Base-by-base conservation (phyloP, 2,329 filamentous ascomycete genomes). In the Aureobasidium lini region DNA sequence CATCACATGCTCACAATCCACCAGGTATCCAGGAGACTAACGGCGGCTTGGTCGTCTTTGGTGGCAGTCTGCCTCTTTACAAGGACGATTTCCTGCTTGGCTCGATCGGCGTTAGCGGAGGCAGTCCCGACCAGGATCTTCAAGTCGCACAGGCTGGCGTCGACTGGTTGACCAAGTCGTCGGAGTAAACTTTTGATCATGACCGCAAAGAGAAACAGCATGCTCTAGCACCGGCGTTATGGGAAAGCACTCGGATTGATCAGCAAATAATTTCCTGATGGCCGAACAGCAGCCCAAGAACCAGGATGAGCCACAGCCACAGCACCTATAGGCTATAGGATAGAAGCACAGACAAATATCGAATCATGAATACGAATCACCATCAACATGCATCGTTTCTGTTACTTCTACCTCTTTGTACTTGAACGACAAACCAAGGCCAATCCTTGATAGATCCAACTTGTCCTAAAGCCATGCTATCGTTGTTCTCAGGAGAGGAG, bases 31-130 rank as follows among this genome's bases (percentile, higher is more conserved):
- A 67, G 60, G 57, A 68, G 49, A 67, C 66, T 1, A 69, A 69
- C 54, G 66, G 62, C n/a, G 67, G 66, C 3, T 57, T 70, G 44
- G 65, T 69, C 6, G 64, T 67, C 6, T 69, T 69, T 54, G 66
- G 65, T 7, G 68, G 67, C 11, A 66, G 67, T 3, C 63, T 66
- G 44, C 66, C 67, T 10, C 63, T 69, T 18, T 66, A 64, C 54
- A 40, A 60, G n/a, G 60, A 64, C 10, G 63, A 65, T 5, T 68
- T 65, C 47, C 65, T 66, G 18, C 63, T 69, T 29, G 67, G 67
- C 2, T 64, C 67, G 3, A 64, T 69, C 16, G 67, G 67, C 28
- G 63, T 67, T 28, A 67, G 66, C 62, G 67, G 67, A 31, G 67
- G 67, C 5, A 66, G 62, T 37, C 64, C 66, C n/a, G 62, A 64